Base-by-base conservation (phyloP, 2,329 filamentous ascomycete genomes). In the Sporothrix pallida region DNA sequence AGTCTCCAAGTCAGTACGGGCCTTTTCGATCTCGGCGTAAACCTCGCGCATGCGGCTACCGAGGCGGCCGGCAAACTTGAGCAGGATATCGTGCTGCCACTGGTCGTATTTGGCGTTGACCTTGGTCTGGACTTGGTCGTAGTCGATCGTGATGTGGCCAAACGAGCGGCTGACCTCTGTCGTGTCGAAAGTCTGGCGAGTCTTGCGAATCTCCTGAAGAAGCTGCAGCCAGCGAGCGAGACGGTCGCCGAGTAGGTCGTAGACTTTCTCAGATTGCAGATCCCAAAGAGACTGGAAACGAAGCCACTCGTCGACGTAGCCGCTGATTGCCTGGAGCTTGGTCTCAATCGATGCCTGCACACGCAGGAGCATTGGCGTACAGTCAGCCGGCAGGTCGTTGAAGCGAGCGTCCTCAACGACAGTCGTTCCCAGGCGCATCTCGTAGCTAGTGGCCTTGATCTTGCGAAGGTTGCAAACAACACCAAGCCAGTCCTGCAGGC, bases 41-140 rank as follows among this genome's bases (percentile, higher is more conserved):
- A 98, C 92, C 79, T 99, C 96, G 68, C 94, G 89, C 90, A 98
- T 97, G 69, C 95, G 93, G 76, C 90, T 92, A 65, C 95, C 94
- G 63, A 99, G 91, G 73, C 96, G 93, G 73, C 89, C 88, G 52
- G 94, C 96, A 82, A 99, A 99, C 81, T 97, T 97, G 78, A 93
- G 89, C 52, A 98, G 86, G 72, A 99, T 97, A 77, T 99, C 96
- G 78, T 98, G 94, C 82, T 99, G 96, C 96, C 97, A 99, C 81
- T 98, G 95, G 80, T 99, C 97, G 80, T 99, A 99, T 82, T 98
- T 99, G 78, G 94, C 94, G 79, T 98, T 99, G 81, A 99, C 96
- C 83, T 97, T 98, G 73, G 95, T 94, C 82, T 99, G 97, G 0
- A 99, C 96, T 82, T 99, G 97, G 79, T 98, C 96, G 79, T 99